A percentile compares a stretch with the other conserved stretches of the same genome.
Evolutionary conservation across 306 rosid species (phyloP).

Genomic region (Prunus davidiana): DNA sequence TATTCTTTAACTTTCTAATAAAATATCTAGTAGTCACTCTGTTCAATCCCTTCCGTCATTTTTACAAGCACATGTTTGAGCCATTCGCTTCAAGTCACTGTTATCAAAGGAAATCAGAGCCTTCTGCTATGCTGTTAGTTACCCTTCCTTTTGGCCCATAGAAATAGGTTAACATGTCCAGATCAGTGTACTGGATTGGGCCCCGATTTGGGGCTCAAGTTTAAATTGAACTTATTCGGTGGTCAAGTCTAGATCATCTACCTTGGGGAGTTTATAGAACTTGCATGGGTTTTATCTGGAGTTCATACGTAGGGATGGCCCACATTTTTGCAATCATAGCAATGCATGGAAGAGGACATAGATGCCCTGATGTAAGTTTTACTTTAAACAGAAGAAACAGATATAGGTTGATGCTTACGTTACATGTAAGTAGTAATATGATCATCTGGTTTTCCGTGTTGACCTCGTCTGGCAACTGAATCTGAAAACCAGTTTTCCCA

Average conservation of each 20-base stretch:
- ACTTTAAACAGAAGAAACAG: no score
- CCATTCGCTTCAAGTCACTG: no score
- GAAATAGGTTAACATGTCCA: background rate
- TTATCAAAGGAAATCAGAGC: no score
- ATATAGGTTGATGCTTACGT: background rate
- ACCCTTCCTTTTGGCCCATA: background rate
- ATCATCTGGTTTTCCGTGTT: background rate
- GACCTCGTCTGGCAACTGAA: background rate
- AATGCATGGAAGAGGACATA: conserved; percentile 3
- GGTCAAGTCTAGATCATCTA: no score
- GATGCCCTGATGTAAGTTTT: background rate
- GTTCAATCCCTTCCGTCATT: background rate
- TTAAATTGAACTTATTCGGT: no score
- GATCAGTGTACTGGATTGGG: background rate
- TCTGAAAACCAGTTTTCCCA: background rate
- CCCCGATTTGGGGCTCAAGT: background rate
- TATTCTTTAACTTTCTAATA: background rate
- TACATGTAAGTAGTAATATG: background rate
- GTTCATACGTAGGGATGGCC: background rate
- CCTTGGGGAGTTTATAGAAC: background rate
- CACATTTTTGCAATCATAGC: background rate
- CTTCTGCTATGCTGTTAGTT: background rate
- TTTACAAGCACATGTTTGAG: background rate
- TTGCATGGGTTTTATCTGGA: background rate
- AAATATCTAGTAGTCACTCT: background rate